Evolutionary conservation across 2,329 filamentous ascomycete genomes (phyloP), one percentile per base, ranked within the genome.

Genomic region (Xylaria sp.): DNA sequence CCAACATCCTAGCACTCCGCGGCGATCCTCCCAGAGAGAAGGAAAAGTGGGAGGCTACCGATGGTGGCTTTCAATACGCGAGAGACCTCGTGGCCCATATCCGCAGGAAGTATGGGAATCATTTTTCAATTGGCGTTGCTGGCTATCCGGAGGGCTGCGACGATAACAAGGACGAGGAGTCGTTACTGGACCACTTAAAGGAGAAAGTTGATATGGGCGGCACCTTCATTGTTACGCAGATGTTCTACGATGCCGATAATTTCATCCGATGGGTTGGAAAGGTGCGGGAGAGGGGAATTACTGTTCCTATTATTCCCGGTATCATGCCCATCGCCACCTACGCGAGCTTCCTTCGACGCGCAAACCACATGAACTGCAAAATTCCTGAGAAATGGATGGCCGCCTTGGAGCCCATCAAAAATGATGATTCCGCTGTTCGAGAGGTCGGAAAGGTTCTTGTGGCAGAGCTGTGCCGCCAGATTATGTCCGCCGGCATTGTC

Each of bases 211-310:
- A 99, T 79, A 93, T 93, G 68, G 96, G 96, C 61, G 94, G 92
- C 71, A 91, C 92, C 7, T 99, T 98, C 80, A 92, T 99, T 72
- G 93, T 99, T 63, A 98, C 96, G 0, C 96, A 99, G 83, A 99
- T 99, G 96, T 98, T 98, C 83, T 99, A 99, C 84, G 95, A 99
- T 78, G 94, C 90, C 59, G 95, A 99, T 77, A 95, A 96, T 79
- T 99, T 99, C 82, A 82, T 98, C 63, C 88, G 90, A 63, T 99
- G 96, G 96, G 92, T 97, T 46, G 85, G 88, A 74, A 96, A 93
- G 79, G 94, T 95, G 68, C 91, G 94, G 59, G 93, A 91, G 62
- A 90, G 89, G 77, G 96, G 96, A 57, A 95, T 99, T 78, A 90
- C 84, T 32, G 85, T 96, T 39, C 93, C 93, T 18, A 96, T 97